Percentiles rank a stretch among this genome's conserved stretches.
Evolutionary conservation across 139 green algal species (phyloP).

Genomic region (Chlorella sp.): DNA sequence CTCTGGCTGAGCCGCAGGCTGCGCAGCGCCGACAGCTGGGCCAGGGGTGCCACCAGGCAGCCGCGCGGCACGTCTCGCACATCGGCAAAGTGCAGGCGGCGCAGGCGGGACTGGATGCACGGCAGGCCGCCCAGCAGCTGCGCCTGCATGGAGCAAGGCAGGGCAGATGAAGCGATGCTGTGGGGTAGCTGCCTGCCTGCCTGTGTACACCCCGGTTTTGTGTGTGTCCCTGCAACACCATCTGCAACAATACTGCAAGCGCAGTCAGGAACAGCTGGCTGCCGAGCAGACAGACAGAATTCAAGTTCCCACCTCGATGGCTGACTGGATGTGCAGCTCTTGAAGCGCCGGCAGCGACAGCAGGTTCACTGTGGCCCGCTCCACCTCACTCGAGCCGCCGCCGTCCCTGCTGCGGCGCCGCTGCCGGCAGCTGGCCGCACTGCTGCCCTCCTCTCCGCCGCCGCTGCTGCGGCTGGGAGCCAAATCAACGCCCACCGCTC

Average conservation of each 20-base stretch:
- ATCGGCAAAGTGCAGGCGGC: constrained; percentile 10
- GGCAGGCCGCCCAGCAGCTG: neutral
- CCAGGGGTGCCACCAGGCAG: neutral
- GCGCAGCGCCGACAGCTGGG: neutral
- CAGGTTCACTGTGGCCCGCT: neutral
- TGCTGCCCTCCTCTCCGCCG: neutral
- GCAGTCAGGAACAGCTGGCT: too few species aligned
- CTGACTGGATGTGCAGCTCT: constrained; percentile 5
- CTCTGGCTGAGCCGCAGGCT: constrained; percentile 18
- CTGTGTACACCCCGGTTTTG: too few species aligned
- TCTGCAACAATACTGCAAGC: too few species aligned
- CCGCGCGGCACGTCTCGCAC: neutral
- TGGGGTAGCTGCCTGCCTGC: too few species aligned
- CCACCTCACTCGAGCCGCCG: neutral
- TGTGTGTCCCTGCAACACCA: too few species aligned
- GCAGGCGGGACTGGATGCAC: neutral
- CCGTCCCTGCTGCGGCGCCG: neutral
- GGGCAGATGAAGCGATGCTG: too few species aligned
- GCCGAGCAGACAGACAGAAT: too few species aligned
- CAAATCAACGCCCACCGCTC: neutral
- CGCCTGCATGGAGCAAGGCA: too few species aligned
- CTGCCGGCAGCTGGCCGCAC: neutral
- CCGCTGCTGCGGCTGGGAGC: neutral
- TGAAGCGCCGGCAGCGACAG: neutral
- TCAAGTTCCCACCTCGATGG: neutral